Evolutionary conservation across 805 yeast genomes (phyloP), one percentile per base, ranked within the genome.

Genomic region (Yarrowia sp.): DNA sequence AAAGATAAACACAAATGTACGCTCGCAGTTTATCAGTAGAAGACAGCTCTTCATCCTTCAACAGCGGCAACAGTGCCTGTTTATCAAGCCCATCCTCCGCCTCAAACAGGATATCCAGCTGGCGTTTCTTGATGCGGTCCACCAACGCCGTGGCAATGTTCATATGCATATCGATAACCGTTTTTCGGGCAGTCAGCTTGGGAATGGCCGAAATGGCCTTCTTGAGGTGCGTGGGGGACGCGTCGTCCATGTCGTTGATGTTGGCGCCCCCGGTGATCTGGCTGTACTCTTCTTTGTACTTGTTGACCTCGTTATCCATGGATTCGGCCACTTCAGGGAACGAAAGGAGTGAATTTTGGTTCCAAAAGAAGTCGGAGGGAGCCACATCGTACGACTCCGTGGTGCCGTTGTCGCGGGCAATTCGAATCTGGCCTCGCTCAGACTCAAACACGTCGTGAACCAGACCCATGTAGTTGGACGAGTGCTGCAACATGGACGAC

Each of bases 251-350:
- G 28, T 90, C 86, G 8, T 87, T 80, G 2, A 86, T 84, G 43
- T 89, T 90, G 1, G 96, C 88, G 68, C 83, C 86, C 57, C 83
- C 83, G 1, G 98, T 91, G 61, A 96, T 81, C 66, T 89, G 96
- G 67, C 87, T 88, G 1, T 98, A 97, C 70, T 91, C 97, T 65
- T 84, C 83, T 69, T 92, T 93, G 77, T 95, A 95, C 64, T 82
- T 80, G 66, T 87, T 85, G 67, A 92, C 80, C 66, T 91, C 98
- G 32, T 81, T 77, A 72, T 95, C 98, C 18, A 96, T 96, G 75
- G 90, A 90, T 75, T 95, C 99, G 38, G 96, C 99, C n/a, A 96
- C 98, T 74, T 93, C 98, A 0, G 99, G 99, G 80, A 95, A 95
- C 42, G 99, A 98, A 65, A 90, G 78, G 60, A 88, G 88, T 11